Evolutionary conservation across 768 basidiomycete species (phyloP), one percentile per base, ranked within the genome.

Genomic region (Auriculariales sp.): DNA sequence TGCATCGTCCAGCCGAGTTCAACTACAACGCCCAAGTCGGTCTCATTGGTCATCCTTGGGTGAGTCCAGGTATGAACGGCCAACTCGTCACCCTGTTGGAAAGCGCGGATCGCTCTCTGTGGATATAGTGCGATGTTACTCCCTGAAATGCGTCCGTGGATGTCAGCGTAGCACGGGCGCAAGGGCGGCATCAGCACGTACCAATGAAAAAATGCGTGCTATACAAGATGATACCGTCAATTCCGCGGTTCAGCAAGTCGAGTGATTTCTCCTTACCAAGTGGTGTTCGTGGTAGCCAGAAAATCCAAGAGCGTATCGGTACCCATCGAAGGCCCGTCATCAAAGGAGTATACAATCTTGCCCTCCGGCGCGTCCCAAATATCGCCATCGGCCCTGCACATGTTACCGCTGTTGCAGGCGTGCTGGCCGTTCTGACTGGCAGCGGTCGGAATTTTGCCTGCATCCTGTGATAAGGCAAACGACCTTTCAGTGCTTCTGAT

Each of bases 201-300:
- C 92, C 92, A 54, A 95, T 93, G n/a, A n/a, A n/a, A n/a, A n/a
- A n/a, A 60, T 93, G 89, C 3, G n/a, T 93, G 17, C 62, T 72
- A 50, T 78, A 63, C n/a, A n/a, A n/a, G n/a, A n/a, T n/a, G n/a
- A n/a, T n/a, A n/a, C n/a, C n/a, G n/a, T n/a, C n/a, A n/a, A n/a
- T n/a, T n/a, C n/a, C n/a, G n/a, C n/a, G n/a, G n/a, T n/a, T n/a
- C n/a, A n/a, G n/a, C n/a, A n/a, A n/a, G n/a, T n/a, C n/a, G n/a
- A n/a, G n/a, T n/a, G n/a, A n/a, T n/a, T n/a, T n/a, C n/a, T n/a
- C n/a, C n/a, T n/a, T n/a, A n/a, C n/a, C n/a, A n/a, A n/a, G n/a
- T n/a, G n/a, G n/a, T n/a, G 52, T 81, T 5, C 6, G 39, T 22
- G 6, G 39, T 22, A 11, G 12, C 14, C 19, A 44, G 19, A 25